Base-by-base conservation (phyloP, 2,329 filamentous ascomycete species). In the Colletotrichum chrysophilum region DNA sequence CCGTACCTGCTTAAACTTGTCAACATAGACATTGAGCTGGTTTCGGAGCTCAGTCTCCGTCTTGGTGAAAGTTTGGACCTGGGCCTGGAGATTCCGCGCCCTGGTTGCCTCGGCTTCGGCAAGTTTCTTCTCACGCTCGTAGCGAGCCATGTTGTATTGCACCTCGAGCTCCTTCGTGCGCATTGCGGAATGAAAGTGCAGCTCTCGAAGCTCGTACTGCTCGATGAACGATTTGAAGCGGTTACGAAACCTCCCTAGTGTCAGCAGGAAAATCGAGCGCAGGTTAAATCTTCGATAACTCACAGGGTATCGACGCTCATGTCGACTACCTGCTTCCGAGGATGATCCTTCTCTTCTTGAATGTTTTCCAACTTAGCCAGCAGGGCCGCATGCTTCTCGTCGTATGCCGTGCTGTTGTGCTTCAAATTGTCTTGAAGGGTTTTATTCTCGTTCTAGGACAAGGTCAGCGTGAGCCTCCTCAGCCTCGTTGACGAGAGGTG, bases 1-100 rank as follows among this genome's bases (percentile, higher is more conserved):
- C 30, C 91, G 85, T 91, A 98, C 96, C 94, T 99, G 97, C 88
- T 98, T 98, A 87, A 98, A 98, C 87, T 98, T 99, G 84, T 99
- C 97, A 30, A 98, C 96, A 81, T 99, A 99, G 80, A 98, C 96
- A 84, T 98, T 98, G 80, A 99, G 92, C 85, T 99, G 97, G 80
- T 95, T 97, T 76, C 97, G 90, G 71, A 99, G 90, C 85, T 98
- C 96, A 18, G 95, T 94, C 86, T 99, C 97, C 12, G 96, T 98
- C 85, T 98, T 97, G 43, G 96, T 97, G 84, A 98, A 98, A 3
- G 96, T 97, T 79, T 96, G 95, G 28, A 98, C 96, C 85, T 99
- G 97, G 43, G 93, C 90, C 80, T 97, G 98, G 68, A 99, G 89
- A 78, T 96, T 94, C 77, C 96, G 93, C 74, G 95, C 95, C 80